Percentiles rank a stretch among this genome's conserved stretches.
Evolutionary conservation across 2,329 filamentous ascomycete species (phyloP).

Genomic region (Plectosphaerella plurivora): DNA sequence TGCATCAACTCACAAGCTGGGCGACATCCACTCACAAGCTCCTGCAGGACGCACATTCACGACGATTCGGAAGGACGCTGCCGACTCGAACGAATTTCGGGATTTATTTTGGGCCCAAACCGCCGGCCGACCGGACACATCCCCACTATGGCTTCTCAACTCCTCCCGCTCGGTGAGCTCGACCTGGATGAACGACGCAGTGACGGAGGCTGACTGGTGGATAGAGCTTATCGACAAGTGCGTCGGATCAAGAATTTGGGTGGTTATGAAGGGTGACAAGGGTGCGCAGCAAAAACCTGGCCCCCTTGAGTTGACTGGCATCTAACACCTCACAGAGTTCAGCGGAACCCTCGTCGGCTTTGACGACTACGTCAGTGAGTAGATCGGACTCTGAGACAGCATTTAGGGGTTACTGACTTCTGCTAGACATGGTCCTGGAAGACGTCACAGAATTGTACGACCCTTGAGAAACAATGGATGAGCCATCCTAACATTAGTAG

Average conservation of each 20-base stretch:
- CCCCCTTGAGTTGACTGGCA: neutral
- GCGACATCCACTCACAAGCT: neutral
- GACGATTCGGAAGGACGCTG: too few species aligned
- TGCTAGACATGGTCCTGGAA: slow-evolving; percentile 91
- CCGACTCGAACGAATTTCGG: neutral
- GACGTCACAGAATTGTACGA: slow-evolving; percentile 93
- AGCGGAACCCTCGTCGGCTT: slow-evolving; percentile 91
- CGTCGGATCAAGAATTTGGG: slow-evolving; percentile 95
- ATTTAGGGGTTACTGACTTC: slow-evolving; percentile 13
- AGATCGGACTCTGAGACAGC: neutral
- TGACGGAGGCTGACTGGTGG: slow-evolving; percentile 13
- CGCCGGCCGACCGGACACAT: neutral
- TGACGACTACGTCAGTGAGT: slow-evolving; percentile 99
- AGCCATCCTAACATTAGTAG: slow-evolving; percentile 42
- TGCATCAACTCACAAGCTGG: neutral
- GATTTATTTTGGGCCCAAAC: neutral
- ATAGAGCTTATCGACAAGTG: slow-evolving; percentile 98
- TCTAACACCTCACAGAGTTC: slow-evolving; percentile 63
- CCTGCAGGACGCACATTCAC: too few species aligned
- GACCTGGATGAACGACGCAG: neutral
- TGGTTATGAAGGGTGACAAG: slow-evolving; percentile 99
- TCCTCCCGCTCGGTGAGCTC: slow-evolving; percentile 62
- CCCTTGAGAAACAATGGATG: neutral
- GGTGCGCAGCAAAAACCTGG: slow-evolving; percentile 47
- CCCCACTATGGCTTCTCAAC: slow-evolving; percentile 63